These are phyloP conservation scores for Peronospora farinosa DNA, from an alignment of 352 stramenopile genomes.

Conservation along the genomic window DNA sequence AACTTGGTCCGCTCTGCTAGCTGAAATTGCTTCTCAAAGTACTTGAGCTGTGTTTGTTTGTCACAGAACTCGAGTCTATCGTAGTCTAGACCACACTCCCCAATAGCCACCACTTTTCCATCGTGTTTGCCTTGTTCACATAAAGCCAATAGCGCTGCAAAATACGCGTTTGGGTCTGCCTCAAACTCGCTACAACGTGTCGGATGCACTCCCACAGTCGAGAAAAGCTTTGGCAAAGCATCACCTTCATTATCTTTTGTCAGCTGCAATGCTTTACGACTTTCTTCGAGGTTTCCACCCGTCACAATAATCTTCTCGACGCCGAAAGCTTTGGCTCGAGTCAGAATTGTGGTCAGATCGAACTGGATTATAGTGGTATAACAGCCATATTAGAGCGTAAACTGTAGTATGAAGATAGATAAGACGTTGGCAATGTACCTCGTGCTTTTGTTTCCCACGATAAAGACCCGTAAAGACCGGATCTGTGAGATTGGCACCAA, in stretches of 20 bases:
- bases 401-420: not conserved
- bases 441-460: slow-evolving; percentile 83
- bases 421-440: slow-evolving; percentile 27
- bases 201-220: slow-evolving; percentile 86
- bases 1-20: slow-evolving; percentile 75
- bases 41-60: slow-evolving; percentile 86
- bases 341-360: slow-evolving; percentile 85
- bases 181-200: slow-evolving; percentile 90
- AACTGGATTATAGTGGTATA: slow-evolving; percentile 24
- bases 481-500: slow-evolving; percentile 93
- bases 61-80: slow-evolving; percentile 93
- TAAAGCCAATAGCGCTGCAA: slow-evolving; percentile 45
- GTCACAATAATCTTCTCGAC: slow-evolving; percentile 91
- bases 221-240: slow-evolving; percentile 37
- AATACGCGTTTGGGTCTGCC: slow-evolving; percentile 54
- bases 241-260: slow-evolving; percentile 15
- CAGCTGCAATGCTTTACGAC: slow-evolving; percentile 30
- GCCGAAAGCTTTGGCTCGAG: slow-evolving; percentile 72
- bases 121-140: slow-evolving; percentile 51
- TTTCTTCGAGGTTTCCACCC: slow-evolving; percentile 51
- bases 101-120: slow-evolving; percentile 87
- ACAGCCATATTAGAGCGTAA: slow-evolving; percentile 4
- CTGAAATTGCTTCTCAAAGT: slow-evolving; percentile 92
- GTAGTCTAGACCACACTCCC: slow-evolving; percentile 96
- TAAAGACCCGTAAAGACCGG: slow-evolving; percentile 89